These are phyloP conservation scores for Rhizopus stolonifer DNA, from an alignment of 371 early-diverging fungal species.

Conservation along the genomic window DNA sequence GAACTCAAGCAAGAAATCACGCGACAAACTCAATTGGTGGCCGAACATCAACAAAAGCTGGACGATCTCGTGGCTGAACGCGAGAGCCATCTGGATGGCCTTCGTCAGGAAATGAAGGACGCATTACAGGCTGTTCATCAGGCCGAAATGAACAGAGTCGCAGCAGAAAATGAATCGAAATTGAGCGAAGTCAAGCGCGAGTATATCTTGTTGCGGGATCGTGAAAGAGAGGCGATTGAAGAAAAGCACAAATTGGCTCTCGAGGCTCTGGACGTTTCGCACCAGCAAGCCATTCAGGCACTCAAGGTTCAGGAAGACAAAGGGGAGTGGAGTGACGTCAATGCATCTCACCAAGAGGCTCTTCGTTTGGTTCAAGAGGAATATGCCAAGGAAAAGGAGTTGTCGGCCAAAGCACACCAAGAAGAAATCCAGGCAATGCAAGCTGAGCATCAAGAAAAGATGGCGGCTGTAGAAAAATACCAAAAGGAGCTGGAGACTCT, in stretches of 20 bases:
- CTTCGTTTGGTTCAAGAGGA: constrained; percentile 4
- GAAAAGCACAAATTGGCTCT: constrained; percentile 13
- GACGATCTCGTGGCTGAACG: constrained; percentile 20
- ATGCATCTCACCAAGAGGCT: constrained; percentile 4
- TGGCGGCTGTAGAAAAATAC: constrained; percentile 10
- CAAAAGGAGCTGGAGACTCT: constrained; percentile 16
- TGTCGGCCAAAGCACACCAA: background rate
- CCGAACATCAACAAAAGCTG: constrained; percentile 29
- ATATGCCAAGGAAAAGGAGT: background rate
- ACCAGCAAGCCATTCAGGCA: background rate
- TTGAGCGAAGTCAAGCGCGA: constrained; percentile 23
- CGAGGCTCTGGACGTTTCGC: no score
- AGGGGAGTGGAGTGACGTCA: constrained; percentile 11
- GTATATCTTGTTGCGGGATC: constrained; percentile 23
- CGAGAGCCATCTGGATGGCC: constrained; percentile 28
- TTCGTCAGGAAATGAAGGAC: constrained; percentile 40
- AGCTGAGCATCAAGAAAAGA: constrained; percentile 7
- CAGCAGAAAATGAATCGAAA: constrained; percentile 25
- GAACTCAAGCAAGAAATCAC: constrained; percentile 27
- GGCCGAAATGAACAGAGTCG: constrained; percentile 18
- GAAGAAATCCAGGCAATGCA: constrained; percentile 8
- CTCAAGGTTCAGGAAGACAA: constrained; percentile 2
- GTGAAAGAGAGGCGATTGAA: constrained; percentile 17
- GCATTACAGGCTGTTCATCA: constrained; percentile 24
- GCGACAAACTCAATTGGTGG: constrained; percentile 21